A percentile compares a stretch with the other conserved stretches of the same genome.
Evolutionary conservation across 176 grass and related monocot species (phyloP).

Genomic region (maize (Zea mays)): DNA sequence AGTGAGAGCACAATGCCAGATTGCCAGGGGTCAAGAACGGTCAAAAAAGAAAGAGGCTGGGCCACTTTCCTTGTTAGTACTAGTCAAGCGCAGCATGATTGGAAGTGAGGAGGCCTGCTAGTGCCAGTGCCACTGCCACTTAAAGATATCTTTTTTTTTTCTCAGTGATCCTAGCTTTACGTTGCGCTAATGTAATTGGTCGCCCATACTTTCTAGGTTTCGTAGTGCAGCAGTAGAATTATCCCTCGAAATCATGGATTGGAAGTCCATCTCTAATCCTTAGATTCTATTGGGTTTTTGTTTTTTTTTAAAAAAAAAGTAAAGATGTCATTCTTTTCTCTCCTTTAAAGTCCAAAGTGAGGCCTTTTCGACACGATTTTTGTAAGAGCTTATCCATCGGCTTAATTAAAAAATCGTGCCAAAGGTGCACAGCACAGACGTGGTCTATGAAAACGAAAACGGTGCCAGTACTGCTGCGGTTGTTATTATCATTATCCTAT

Average conservation of each 20-base stretch:
- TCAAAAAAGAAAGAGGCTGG: slow-evolving; percentile 40
- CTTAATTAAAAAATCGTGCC: no score
- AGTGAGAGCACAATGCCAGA: slow-evolving; percentile 6
- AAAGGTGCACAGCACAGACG: no score
- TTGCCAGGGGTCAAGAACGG: not conserved
- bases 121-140: not conserved
- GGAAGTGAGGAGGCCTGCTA: slow-evolving; percentile 11
- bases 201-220: no score
- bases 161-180: not conserved
- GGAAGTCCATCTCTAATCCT: not conserved
- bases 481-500: no score
- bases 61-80: slow-evolving; percentile 25
- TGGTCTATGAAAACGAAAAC: no score
- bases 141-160: slow-evolving; percentile 12
- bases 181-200: not conserved
- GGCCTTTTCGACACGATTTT: no score
- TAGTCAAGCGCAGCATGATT: slow-evolving; percentile 51
- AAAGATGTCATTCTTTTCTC: not conserved
- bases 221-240: not conserved
- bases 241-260: not conserved
- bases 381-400: no score
- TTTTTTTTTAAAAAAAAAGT: not conserved
- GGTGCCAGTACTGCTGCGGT: no score
- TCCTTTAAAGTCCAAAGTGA: not conserved
- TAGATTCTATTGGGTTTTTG: not conserved